A percentile compares a stretch with the other conserved stretches of the same genome.
Evolutionary conservation across 2,329 filamentous ascomycete species (phyloP).

Genomic region (Penicillium janthinellum): DNA sequence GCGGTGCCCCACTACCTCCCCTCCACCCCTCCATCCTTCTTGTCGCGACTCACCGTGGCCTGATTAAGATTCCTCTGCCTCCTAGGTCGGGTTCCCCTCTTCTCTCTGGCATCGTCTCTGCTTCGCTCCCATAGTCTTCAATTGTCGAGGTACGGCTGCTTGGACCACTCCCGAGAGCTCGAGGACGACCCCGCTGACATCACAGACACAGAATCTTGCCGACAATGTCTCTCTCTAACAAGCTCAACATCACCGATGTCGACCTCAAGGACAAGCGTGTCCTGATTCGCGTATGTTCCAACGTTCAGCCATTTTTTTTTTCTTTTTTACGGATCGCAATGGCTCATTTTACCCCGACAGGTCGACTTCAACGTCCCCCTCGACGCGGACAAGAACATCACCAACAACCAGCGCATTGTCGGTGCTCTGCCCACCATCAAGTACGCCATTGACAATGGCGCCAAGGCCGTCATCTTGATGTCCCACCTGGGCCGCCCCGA

Average conservation of each 20-base stretch:
- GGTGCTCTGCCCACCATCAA: constrained; percentile 95
- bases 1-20: constrained; percentile 26
- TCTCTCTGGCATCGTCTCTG: constrained; percentile 12
- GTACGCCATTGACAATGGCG: constrained; percentile 84
- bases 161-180: neutral
- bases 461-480: constrained; percentile 94
- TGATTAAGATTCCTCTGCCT: constrained; percentile 22
- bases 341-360: constrained; percentile 48
- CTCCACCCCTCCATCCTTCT: constrained; percentile 26
- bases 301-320: constrained; percentile 24
- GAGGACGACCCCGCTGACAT: constrained; percentile 6
- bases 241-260: constrained; percentile 94
- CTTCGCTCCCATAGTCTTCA: constrained; percentile 8
- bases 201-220: constrained; percentile 15
- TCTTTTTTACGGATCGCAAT: neutral
- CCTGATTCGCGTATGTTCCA: constrained; percentile 80
- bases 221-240: constrained; percentile 94
- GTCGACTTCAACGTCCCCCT: constrained; percentile 99
- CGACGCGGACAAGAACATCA: constrained; percentile 87
- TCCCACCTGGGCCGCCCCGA: constrained; percentile 96
- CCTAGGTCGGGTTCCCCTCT: constrained; percentile 6
- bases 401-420: constrained; percentile 97
- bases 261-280: constrained; percentile 98
- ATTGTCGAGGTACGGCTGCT: constrained; percentile 18
- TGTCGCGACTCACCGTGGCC: constrained; percentile 30